Evolutionary conservation across 306 rosid species (phyloP), one percentile per base, ranked within the genome.

Genomic region (Dalbergia cultrata): DNA sequence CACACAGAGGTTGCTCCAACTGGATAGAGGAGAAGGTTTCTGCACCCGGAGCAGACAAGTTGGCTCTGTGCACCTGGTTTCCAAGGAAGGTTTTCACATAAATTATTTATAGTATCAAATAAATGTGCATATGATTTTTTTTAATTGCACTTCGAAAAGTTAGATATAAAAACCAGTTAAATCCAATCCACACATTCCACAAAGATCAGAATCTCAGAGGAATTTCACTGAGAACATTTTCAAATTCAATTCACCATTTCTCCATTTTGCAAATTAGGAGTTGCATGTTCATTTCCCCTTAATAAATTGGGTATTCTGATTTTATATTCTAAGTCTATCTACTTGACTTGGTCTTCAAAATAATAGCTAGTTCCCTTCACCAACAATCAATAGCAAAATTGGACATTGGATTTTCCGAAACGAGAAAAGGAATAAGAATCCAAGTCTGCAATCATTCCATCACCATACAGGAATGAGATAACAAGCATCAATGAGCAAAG

Each of bases 1-100:
- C 98, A 94, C n/a, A 94, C 96, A 10, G 93, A 84, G 76, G 90
- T 89, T 64, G 98, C 98, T 84, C 98, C 98, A 21, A 81, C 91
- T 1, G 98, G 96, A 83, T 90, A 94, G 31, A 92, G 74, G 54
- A 94, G 82, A 68, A 94, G 94, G 85, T 88, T 94, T 80, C 92
- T 84, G 66, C 98, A 94, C 74, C 98, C 97, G 4, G 98, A 94
- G 82, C 98, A 94, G 6, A 94, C 97, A 50, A 94, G 93, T 82
- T 94, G 98, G 82, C 96, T 90, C 82, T 90, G 96, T 53, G 81
- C 83, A 58, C 92, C 97, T 92, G 85, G 49, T 82, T 63, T 74
- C 16, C 84, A 66, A 77, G 34, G 50, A 31, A 79, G 58, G 9
- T 49, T 71, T 70, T 79, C 39, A 70, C 50, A 72, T 39, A 5